Conservation (phyloP, 1,284 basidiomycete genomes). For the Rhizoctonia solani region DNA sequence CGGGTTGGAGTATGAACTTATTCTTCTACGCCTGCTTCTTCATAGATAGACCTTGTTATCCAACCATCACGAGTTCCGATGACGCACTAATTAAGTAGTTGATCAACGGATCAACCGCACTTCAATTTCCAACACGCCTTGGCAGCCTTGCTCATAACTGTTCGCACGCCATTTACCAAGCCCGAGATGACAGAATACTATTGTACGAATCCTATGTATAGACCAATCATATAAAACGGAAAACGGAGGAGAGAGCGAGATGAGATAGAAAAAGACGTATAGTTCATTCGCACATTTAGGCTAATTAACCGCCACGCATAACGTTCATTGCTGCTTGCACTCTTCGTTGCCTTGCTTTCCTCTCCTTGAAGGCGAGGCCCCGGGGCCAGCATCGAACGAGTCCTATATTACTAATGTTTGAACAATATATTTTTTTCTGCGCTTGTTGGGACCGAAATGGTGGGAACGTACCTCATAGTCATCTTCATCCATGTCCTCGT, state of each 20-base stretch:
- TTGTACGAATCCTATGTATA: not conserved
- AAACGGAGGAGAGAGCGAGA: not conserved
- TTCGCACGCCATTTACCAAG: no score
- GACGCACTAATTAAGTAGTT: no score
- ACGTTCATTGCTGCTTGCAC: slow-evolving; percentile 81
- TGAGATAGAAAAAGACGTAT: not conserved
- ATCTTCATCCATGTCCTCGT: slow-evolving; percentile 49
- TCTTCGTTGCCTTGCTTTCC: slow-evolving; percentile 60
- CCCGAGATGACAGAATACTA: no score
- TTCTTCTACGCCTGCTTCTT: no score
- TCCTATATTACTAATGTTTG: slow-evolving; percentile 45
- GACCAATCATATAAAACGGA: not conserved
- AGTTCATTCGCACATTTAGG: not conserved
- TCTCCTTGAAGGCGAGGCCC: slow-evolving; percentile 59
- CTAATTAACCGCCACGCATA: not conserved
- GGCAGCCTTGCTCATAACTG: no score
- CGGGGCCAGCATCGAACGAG: slow-evolving; percentile 62
- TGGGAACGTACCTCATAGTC: slow-evolving; percentile 43
- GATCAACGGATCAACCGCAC: no score
- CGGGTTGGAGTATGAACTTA: no score
- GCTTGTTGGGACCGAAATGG: not conserved
- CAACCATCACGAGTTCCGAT: no score
- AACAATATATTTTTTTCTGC: not conserved
- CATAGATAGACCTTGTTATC: no score
- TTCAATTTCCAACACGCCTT: no score